phyloP scores from a whole-genome alignment of 352 stramenopile species.

The Phytopythium chamaehyphon region DNA sequence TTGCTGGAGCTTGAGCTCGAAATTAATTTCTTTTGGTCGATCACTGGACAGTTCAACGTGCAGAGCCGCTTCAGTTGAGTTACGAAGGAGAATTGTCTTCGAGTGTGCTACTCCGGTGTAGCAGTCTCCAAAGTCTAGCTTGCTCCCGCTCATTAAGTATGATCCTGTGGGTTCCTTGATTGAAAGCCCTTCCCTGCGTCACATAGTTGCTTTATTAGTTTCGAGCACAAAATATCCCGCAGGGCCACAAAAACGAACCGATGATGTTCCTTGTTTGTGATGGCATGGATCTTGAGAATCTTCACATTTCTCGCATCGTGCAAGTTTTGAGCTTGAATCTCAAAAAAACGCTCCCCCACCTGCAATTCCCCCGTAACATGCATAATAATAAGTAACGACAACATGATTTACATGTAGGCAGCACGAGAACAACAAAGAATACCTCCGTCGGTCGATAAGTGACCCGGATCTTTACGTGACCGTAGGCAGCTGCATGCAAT shows the following conservation, averaged over 20 bases:
- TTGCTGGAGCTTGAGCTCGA: constrained; percentile 80
- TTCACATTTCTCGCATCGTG: constrained; percentile 85
- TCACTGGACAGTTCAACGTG: constrained; percentile 86
- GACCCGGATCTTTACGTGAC: constrained; percentile 81
- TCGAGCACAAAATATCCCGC: constrained; percentile 1
- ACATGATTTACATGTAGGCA: no score
- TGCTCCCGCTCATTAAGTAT: constrained; percentile 84
- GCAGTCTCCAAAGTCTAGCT: constrained; percentile 87
- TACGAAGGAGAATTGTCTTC: constrained; percentile 79
- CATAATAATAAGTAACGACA: no score
- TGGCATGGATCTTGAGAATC: constrained; percentile 80
- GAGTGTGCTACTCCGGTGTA: constrained; percentile 81
- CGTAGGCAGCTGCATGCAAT: constrained; percentile 76
- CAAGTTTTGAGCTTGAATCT: constrained; percentile 84
- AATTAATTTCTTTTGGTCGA: constrained; percentile 85
- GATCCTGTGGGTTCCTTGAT: constrained; percentile 84
- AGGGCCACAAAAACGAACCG: constrained; percentile 33
- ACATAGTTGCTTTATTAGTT: no score
- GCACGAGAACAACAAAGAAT: no score
- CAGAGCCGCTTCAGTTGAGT: constrained; percentile 79
- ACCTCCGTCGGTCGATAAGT: constrained; percentile 83
- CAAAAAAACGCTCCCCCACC: constrained; percentile 83
- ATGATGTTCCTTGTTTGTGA: constrained; percentile 88
- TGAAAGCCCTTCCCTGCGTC: constrained; percentile 81
- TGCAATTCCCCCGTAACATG: no score